Base-by-base conservation (phyloP, 1,139 yeast species). In the Pneumocystis canis region DNA sequence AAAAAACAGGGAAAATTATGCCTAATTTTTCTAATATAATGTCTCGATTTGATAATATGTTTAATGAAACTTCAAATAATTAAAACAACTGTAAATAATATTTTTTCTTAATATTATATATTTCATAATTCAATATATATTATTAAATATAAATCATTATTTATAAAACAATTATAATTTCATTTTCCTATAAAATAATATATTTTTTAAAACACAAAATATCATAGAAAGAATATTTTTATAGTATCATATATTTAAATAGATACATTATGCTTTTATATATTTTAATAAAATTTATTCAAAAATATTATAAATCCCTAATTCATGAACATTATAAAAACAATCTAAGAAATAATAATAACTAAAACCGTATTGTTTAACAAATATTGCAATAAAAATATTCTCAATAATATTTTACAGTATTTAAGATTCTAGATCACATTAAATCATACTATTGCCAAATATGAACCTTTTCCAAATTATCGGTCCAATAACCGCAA, bases 21-120 rank as follows among this genome's bases (percentile, higher is more conserved):
- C 75, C 78, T 9, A 78, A 77, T 57, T 76, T 77, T 70, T 63
- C 77, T 72, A 86, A 81, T 71, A 83, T 80, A 80, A 72, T 69
- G 69, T 68, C 67, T 60, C 69, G 61, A 66, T 63, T 64, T 63
- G 66, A 64, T 18, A 65, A 63, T 31, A 60, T 41, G n/a, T 25
- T 28, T 61, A 31, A 39, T 41, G 64, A 59, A 25, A 25, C 16
- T 25, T 25, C 30, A 47, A 28, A 25, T 11, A 25, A 11, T 20
- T 31, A 47, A 14, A 47, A 9, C 5, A 47, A 14, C 11, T 28
- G 11, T 18, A 47, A 47, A 25, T 47, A 47, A 25, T 25, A 47
- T 40, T 40, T n/a, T 47, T 47, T 47, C 3, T 14, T 47, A 25
- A 25, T 47, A 47, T 25, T 25, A 47, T 47, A 47, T 28, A 25